Evolutionary conservation across 2,329 filamentous ascomycete species (phyloP).

Genomic region (Colletotrichum tanaceti): DNA sequence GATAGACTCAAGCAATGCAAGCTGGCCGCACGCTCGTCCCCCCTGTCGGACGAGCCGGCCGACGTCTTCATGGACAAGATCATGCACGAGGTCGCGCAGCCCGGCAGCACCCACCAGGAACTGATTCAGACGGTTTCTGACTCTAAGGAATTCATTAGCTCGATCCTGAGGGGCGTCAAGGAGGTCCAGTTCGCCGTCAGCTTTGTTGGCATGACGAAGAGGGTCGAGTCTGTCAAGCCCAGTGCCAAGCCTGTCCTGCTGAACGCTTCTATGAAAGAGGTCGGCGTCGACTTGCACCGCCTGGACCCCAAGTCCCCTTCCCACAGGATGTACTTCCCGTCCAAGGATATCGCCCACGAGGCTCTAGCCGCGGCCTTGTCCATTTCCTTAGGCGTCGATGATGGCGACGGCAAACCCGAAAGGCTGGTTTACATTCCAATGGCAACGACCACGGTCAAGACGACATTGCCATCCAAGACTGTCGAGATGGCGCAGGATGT

Average conservation of each 20-base stretch:
- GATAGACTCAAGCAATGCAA: constrained; percentile 65
- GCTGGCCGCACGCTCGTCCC: constrained; percentile 44
- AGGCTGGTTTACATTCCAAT: constrained; percentile 94
- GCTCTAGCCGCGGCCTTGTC: constrained; percentile 92
- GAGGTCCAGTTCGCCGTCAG: constrained; percentile 96
- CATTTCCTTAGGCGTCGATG: constrained; percentile 90
- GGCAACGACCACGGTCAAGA: constrained; percentile 95
- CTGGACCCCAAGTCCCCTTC: constrained; percentile 93
- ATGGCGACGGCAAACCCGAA: constrained; percentile 86
- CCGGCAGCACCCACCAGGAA: constrained; percentile 73
- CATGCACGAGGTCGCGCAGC: constrained; percentile 78
- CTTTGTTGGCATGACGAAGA: constrained; percentile 87
- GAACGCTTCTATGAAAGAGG: constrained; percentile 94
- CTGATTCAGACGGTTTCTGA: constrained; percentile 88
- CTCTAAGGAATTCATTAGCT: constrained; percentile 91
- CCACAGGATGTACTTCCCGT: constrained; percentile 98
- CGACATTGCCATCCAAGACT: constrained; percentile 93
- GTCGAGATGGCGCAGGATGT: constrained; percentile 81
- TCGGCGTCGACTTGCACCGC: constrained; percentile 91
- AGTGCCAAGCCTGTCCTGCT: constrained; percentile 79
- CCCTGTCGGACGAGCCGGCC: constrained; percentile 57
- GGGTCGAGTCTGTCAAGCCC: constrained; percentile 75
- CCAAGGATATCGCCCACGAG: constrained; percentile 93
- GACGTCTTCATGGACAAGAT: constrained; percentile 77
- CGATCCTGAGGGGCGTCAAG: constrained; percentile 90